These are phyloP conservation scores for Penicillium longicatenatum DNA, from an alignment of 495 filamentous ascomycete species.

Conservation along the genomic window DNA sequence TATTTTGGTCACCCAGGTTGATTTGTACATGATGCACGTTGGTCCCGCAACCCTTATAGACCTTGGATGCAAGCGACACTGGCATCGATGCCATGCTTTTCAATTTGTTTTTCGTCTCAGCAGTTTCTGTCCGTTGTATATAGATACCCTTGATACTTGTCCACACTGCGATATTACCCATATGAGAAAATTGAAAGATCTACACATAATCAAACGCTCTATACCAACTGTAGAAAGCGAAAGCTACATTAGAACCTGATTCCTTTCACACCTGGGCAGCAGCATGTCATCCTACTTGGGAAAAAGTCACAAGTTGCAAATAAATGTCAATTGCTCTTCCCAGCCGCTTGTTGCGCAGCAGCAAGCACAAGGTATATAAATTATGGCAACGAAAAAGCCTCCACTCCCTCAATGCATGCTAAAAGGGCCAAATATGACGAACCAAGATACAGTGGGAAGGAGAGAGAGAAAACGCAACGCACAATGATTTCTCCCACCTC, in stretches of 20 bases:
- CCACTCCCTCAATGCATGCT: slow-evolving; percentile 22
- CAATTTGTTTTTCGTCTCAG: neutral
- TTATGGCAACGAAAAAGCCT: slow-evolving; percentile 9
- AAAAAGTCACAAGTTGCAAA: neutral
- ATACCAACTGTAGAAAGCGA: no score
- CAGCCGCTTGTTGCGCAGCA: neutral
- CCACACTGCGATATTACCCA: neutral
- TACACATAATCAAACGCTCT: neutral
- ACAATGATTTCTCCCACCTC: neutral
- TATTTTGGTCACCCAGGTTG: neutral
- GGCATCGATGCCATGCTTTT: slow-evolving; percentile 1
- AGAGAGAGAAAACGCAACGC: neutral
- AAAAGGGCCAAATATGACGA: slow-evolving; percentile 8
- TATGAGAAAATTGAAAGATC: neutral
- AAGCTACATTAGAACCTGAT: no score
- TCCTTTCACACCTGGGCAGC: no score
- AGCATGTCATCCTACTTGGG: no score
- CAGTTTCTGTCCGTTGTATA: slow-evolving; percentile 6
- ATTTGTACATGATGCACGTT: slow-evolving; percentile 1
- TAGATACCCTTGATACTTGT: slow-evolving; percentile 15
- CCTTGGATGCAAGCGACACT: neutral
- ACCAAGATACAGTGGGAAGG: slow-evolving; percentile 6
- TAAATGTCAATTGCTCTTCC: neutral
- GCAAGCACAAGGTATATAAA: neutral
- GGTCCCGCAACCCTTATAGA: neutral